Evolutionary conservation across 192 early-diverging fungal species (phyloP), one percentile per base, ranked within the genome.

Genomic region (Glomus cerebriforme): DNA sequence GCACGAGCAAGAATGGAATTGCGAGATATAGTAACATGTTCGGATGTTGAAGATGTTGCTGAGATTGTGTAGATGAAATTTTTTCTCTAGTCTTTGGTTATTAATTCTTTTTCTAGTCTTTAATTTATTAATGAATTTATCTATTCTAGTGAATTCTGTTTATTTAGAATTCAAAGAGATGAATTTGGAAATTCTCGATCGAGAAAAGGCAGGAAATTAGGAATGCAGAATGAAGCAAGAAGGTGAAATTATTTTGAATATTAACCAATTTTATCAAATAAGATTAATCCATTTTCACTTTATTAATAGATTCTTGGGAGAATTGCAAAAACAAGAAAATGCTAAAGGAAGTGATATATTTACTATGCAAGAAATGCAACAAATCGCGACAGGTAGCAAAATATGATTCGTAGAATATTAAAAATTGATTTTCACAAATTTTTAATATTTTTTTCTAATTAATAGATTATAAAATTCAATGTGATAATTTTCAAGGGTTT

Each of bases 1-100:
- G 95, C 94, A 0, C 86, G 93, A 10, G 95, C 95, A 0, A 86
- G 93, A 0, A 87, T 89, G 15, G 95, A 94, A 82, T 83, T 96
- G 65, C 90, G 95, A 10, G 90, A 92, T 47, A 72, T 83, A n/a
- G 93, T 94, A 1, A 93, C 90, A 0, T 81, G 84, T 32, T 72
- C 84, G 15, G 95, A 96, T 80, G 95, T 92, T 12, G 81, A 87
- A 68, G 93, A 96, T 83, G 92, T 94, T 26, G 81, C 94, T 34
- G 91, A 95, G 47, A 89, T 96, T 63, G 92, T 96, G 93, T 87
- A 90, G 91, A 89, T 82, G 63, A 19, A 27, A 29, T 24, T 37
- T 34, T n/a, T 47, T 34, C 35, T 54, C 12, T 32, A 37, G 66
- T 8, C 27, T 37, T 19, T 26, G 3, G 15, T 58, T 24, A 79